These are phyloP conservation scores for Fusarium clavum DNA, from an alignment of 2,329 filamentous ascomycete genomes.

Conservation along the genomic window DNA sequence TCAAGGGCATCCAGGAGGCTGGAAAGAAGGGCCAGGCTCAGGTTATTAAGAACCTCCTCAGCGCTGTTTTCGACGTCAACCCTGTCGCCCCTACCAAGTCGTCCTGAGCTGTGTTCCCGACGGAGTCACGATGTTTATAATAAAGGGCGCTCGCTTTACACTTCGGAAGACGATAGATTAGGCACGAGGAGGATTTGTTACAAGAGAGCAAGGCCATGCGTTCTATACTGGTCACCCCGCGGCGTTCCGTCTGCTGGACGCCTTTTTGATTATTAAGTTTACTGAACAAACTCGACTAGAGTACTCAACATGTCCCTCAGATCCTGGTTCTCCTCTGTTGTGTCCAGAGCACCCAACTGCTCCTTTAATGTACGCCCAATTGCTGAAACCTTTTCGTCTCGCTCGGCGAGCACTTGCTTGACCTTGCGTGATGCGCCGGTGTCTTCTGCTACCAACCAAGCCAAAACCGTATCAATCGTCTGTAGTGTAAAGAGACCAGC, in stretches of 20 bases:
- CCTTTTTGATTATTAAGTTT: constrained; percentile 44
- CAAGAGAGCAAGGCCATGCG: constrained; percentile 33
- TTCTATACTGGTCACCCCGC: constrained; percentile 27
- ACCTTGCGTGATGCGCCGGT: constrained; percentile 76
- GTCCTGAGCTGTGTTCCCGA: constrained; percentile 38
- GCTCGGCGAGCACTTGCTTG: constrained; percentile 70
- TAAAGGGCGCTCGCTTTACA: constrained; percentile 26
- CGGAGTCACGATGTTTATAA: constrained; percentile 19
- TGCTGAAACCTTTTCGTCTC: constrained; percentile 72
- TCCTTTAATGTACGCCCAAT: constrained; percentile 76
- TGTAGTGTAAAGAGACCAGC: constrained; percentile 87
- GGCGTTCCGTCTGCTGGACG: constrained; percentile 21
- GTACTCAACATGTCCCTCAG: constrained; percentile 66
- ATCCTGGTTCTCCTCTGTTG: constrained; percentile 70
- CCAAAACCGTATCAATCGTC: constrained; percentile 83
- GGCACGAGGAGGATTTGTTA: constrained; percentile 26
- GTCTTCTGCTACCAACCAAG: constrained; percentile 94
- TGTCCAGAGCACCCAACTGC: constrained; percentile 64
- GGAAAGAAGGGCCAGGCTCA: constrained; percentile 82
- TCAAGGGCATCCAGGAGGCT: constrained; percentile 83
- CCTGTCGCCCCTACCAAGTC: constrained; percentile 65
- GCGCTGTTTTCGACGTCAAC: constrained; percentile 86
- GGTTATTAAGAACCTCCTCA: constrained; percentile 85
- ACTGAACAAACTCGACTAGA: constrained; percentile 62
- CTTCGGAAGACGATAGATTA: constrained; percentile 19